Percentiles rank a stretch among this genome's conserved stretches.
Conservation (phyloP, 371 early-diverging fungal genomes). For the Syncephalastrum racemosum region DNA sequence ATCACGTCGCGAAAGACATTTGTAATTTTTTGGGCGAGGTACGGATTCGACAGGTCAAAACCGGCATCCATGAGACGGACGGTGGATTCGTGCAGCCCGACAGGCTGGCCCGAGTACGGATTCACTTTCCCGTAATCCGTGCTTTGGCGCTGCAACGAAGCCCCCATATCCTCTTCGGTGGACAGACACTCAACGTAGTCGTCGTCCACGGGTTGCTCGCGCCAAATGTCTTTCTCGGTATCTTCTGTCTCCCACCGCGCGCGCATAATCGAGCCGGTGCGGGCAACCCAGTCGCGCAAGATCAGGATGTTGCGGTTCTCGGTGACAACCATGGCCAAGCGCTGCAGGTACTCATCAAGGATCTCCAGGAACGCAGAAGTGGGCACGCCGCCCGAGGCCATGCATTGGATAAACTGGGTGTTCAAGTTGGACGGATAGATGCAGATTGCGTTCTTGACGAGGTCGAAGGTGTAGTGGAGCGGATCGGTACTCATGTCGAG, state of each 20-base stretch:
- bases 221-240: constrained; percentile 30
- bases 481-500: constrained; percentile 29
- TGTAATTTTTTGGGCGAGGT: constrained; percentile 38
- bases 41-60: constrained; percentile 43
- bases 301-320: constrained; percentile 31
- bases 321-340: constrained; percentile 25
- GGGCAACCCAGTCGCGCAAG: constrained; percentile 38
- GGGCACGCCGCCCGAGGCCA: constrained; percentile 41
- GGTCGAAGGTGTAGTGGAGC: constrained; percentile 44
- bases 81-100: constrained; percentile 27
- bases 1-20: constrained; percentile 34
- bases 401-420: constrained; percentile 49
- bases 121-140: constrained; percentile 19
- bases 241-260: constrained; percentile 36
- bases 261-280: constrained; percentile 29
- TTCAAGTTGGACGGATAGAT: constrained; percentile 42
- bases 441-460: constrained; percentile 35
- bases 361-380: constrained; percentile 37
- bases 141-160: background rate
- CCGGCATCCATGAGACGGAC: constrained; percentile 46
- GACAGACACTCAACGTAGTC: constrained; percentile 17
- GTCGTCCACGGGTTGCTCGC: constrained; percentile 18
- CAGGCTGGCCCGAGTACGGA: constrained; percentile 38
- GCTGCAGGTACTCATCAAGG: constrained; percentile 36
- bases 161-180: background rate